Conservation (phyloP, 495 filamentous ascomycete species). For the Extremus antarcticus region DNA sequence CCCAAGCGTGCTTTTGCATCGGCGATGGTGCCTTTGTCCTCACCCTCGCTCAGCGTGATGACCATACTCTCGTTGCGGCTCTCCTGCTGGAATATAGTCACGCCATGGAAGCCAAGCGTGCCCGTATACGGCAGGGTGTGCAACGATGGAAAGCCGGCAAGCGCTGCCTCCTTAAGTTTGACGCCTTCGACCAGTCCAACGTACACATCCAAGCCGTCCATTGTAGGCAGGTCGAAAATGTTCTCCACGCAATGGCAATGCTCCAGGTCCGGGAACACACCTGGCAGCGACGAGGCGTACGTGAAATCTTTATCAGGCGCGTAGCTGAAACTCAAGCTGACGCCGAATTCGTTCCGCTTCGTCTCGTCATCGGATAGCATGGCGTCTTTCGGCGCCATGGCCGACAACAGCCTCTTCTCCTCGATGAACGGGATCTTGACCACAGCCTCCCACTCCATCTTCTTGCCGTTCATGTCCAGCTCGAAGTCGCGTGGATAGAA, state of each 20-base stretch:
- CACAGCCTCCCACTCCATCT: conserved; percentile 99
- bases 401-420: conserved; percentile 67
- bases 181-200: conserved; percentile 81
- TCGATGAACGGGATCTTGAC: conserved; percentile 99
- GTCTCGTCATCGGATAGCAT: conserved; percentile 66
- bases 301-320: conserved; percentile 60
- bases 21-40: conserved; percentile 55
- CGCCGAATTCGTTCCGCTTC: conserved; percentile 78
- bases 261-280: conserved; percentile 80
- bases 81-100: conserved; percentile 94
- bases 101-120: conserved; percentile 74
- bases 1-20: conserved; percentile 70
- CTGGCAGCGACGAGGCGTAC: conserved; percentile 77
- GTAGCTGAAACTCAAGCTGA: conserved; percentile 85
- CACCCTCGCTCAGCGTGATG: conserved; percentile 66
- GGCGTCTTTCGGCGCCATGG: conserved; percentile 74
- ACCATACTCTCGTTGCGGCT: conserved; percentile 96
- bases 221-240: conserved; percentile 82
- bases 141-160: conserved; percentile 88
- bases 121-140: conserved; percentile 73
- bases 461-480: conserved; percentile 99
- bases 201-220: conserved; percentile 80
- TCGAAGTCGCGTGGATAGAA: conserved; percentile 98
- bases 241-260: conserved; percentile 90
- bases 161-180: conserved; percentile 63